Evolutionary conservation across 148 eudicot genomes (phyloP).

Genomic region (Amaranthus cruentus): DNA sequence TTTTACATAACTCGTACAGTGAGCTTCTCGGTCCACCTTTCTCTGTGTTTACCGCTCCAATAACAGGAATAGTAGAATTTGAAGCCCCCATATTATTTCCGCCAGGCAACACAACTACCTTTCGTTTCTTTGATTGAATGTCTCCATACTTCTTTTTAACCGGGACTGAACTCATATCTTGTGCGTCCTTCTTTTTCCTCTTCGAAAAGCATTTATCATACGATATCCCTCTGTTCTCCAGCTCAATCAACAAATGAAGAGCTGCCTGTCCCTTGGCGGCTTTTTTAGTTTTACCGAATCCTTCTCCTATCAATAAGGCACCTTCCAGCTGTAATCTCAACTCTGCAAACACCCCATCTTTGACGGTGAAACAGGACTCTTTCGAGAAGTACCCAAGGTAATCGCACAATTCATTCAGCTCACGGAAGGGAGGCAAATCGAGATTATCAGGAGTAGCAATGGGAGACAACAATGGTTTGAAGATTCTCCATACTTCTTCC

Average conservation of each 20-base stretch:
- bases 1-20: constrained; percentile 60
- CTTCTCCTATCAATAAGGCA: constrained; percentile 51
- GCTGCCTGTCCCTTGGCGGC: constrained; percentile 88
- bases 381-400: constrained; percentile 72
- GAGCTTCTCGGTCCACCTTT: constrained; percentile 81
- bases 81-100: neutral
- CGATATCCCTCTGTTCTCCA: constrained; percentile 65
- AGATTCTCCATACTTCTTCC: constrained; percentile 78
- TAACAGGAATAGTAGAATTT: constrained; percentile 29
- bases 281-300: constrained; percentile 57
- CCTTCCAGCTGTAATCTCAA: constrained; percentile 63
- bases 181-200: constrained; percentile 35
- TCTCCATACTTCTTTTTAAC: neutral
- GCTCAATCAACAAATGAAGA: constrained; percentile 48
- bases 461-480: constrained; percentile 72
- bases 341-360: constrained; percentile 41
- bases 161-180: constrained; percentile 19
- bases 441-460: constrained; percentile 92
- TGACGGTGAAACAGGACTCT: constrained; percentile 35
- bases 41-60: constrained; percentile 46
- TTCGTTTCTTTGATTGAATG: constrained; percentile 33
- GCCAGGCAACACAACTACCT: constrained; percentile 25
- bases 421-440: constrained; percentile 77
- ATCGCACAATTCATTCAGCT: constrained; percentile 71
- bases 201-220: constrained; percentile 32